Evolutionary conservation across 257 asterid genomes (phyloP).

Genomic region (Striga asiatica): DNA sequence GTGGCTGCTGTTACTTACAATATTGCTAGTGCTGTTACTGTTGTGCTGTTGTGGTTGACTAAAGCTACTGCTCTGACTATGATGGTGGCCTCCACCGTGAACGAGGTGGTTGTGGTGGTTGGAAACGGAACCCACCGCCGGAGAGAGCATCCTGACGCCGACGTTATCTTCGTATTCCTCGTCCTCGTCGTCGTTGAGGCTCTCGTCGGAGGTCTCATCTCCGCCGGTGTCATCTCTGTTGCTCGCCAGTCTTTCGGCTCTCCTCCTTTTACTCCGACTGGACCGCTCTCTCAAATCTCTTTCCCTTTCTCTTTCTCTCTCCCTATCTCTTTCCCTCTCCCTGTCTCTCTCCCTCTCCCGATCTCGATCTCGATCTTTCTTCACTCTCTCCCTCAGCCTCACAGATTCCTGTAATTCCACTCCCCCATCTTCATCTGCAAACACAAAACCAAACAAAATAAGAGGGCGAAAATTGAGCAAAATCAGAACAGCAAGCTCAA

Average conservation of each 20-base stretch:
- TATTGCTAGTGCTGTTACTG: slow-evolving; percentile 15
- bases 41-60: slow-evolving; percentile 32
- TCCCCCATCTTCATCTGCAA: slow-evolving; percentile 79
- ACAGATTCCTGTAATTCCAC: slow-evolving; percentile 71
- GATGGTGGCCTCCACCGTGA: slow-evolving; percentile 18
- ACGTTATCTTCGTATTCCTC: slow-evolving; percentile 47
- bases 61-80: slow-evolving; percentile 26
- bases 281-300: slow-evolving; percentile 64
- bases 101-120: slow-evolving; percentile 26
- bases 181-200: slow-evolving; percentile 76
- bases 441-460: neutral
- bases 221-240: no score
- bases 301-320: no score
- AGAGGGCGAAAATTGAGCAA: no score
- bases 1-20: slow-evolving; percentile 24
- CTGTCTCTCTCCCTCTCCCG: slow-evolving; percentile 42
- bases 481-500: no score
- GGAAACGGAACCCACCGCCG: slow-evolving; percentile 30
- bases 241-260: slow-evolving; percentile 52
- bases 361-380: slow-evolving; percentile 90
- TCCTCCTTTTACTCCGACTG: slow-evolving; percentile 54
- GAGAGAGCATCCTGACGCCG: slow-evolving; percentile 36
- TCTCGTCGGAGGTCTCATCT: slow-evolving; percentile 81
- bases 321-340: slow-evolving; percentile 58
- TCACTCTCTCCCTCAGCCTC: slow-evolving; percentile 76